These are phyloP conservation scores for Neofusicoccum sp. DNA, from an alignment of 2,329 filamentous ascomycete species.

Conservation along the genomic window DNA sequence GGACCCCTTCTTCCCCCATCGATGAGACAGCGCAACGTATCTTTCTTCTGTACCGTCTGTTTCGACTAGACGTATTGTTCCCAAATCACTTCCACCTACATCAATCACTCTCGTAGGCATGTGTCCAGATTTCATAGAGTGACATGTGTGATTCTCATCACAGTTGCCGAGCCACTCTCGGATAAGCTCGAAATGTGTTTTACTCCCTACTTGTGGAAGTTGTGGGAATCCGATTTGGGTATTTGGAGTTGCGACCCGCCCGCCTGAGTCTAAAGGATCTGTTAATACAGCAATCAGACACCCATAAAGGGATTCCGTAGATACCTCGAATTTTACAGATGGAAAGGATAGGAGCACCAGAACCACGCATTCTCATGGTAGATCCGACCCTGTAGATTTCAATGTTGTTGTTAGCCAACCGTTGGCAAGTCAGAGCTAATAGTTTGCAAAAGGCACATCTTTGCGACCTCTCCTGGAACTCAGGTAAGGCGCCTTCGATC, in stretches of 20 bases:
- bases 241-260: not conserved
- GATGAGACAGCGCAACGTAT: not conserved
- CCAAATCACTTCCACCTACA: not conserved
- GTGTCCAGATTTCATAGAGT: rapidly evolving
- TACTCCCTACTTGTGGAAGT: slow-evolving; percentile 6
- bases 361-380: not conserved
- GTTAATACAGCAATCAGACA: too few relatives aligned
- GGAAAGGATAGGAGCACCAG: not conserved
- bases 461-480: too few relatives aligned
- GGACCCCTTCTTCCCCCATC: not conserved
- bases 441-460: not conserved
- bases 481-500: too few relatives aligned
- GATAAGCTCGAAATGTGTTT: slow-evolving; percentile 18
- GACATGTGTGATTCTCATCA: not conserved
- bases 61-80: not conserved
- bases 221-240: slow-evolving; percentile 22
- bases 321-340: not conserved
- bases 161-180: slow-evolving; percentile 19
- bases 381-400: not conserved
- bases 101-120: not conserved
- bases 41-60: not conserved
- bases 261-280: too few relatives aligned
- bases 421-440: not conserved
- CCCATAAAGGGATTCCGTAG: too few relatives aligned
- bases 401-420: too few relatives aligned